Conservation (phyloP, 1,139 yeast species). For the Candida albicans region DNA sequence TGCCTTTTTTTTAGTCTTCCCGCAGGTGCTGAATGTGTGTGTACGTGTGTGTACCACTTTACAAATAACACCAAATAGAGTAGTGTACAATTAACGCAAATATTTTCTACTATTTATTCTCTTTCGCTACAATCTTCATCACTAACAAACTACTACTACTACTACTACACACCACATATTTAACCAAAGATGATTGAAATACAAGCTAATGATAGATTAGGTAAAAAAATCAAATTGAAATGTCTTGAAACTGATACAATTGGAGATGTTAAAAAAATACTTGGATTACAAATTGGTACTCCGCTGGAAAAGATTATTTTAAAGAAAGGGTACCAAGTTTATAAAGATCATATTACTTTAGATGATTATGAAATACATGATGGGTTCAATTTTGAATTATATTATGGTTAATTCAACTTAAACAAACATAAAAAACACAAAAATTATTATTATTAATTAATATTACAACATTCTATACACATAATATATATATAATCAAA, state of each 20-base stretch:
- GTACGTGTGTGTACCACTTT: no score
- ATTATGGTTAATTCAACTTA: constrained; percentile 48
- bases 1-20: no score
- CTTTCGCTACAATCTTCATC: no score
- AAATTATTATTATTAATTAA: not conserved
- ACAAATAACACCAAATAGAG: no score
- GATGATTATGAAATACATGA: constrained; percentile 94
- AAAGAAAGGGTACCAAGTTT: constrained; percentile 76
- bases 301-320: constrained; percentile 61
- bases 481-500: constrained; percentile 2
- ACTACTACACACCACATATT: no score
- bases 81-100: no score
- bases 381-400: constrained; percentile 84
- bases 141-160: no score
- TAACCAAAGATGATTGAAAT: constrained; percentile 29
- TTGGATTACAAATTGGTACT: constrained; percentile 83
- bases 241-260: constrained; percentile 82
- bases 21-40: no score
- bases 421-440: no score
- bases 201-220: constrained; percentile 56
- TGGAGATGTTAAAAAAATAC: constrained; percentile 87
- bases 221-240: constrained; percentile 84
- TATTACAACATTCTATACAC: constrained; percentile 7
- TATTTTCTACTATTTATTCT: no score
- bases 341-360: constrained; percentile 84